Conservation (phyloP, 345 rosid genomes). For the Lenwebbia sp. region DNA sequence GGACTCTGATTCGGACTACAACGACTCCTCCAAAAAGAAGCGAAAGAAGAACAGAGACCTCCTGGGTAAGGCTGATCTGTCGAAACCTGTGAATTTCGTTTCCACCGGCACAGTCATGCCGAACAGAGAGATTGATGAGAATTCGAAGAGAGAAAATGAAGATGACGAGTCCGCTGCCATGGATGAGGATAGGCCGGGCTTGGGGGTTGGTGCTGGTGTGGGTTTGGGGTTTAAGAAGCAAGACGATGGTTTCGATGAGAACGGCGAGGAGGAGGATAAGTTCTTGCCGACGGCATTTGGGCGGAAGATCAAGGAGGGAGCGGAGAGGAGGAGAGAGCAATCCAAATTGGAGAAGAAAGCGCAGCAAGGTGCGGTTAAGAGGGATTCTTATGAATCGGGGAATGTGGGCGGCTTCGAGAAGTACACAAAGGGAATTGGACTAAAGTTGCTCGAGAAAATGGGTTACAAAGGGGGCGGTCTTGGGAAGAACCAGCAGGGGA, state of each 20-base stretch:
- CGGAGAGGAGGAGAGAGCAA: conserved; percentile 51
- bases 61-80: conserved; percentile 42
- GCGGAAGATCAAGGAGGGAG: conserved; percentile 66
- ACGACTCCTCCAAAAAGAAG: conserved; percentile 30
- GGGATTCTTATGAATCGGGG: conserved; percentile 19
- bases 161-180: conserved; percentile 7
- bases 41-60: conserved; percentile 40
- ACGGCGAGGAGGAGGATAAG: conserved; percentile 13
- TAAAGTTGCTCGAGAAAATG: conserved; percentile 81
- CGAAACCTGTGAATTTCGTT: conserved; percentile 76
- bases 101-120: conserved; percentile 75
- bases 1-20: conserved; percentile 47
- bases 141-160: conserved; percentile 26
- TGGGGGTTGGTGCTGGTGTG: conserved; percentile 47
- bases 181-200: conserved; percentile 34
- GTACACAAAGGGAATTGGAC: conserved; percentile 70
- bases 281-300: conserved; percentile 63
- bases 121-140: conserved; percentile 50
- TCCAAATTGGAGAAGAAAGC: conserved; percentile 45
- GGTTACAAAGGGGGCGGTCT: conserved; percentile 89
- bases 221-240: conserved; percentile 10
- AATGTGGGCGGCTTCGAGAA: conserved; percentile 70
- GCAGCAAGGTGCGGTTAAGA: conserved; percentile 32
- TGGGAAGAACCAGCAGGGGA: conserved; percentile 85
- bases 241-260: conserved; percentile 10